Percentiles rank a stretch among this genome's conserved stretches.
Conservation (phyloP, 768 basidiomycete genomes). For the Suillus subalutaceus region DNA sequence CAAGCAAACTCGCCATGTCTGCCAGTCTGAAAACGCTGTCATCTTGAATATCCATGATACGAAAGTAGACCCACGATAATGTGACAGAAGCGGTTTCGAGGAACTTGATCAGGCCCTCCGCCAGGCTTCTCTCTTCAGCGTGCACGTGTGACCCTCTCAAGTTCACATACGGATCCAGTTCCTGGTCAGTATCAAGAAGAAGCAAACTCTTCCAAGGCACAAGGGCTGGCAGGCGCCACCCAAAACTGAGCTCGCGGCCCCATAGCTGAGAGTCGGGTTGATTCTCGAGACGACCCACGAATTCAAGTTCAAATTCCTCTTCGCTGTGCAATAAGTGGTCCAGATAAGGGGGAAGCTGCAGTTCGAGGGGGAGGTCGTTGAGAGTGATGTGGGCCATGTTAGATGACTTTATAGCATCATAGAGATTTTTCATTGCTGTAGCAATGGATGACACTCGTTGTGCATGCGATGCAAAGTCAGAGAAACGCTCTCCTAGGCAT, state of each 20-base stretch:
- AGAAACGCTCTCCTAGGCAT: constrained; percentile 58
- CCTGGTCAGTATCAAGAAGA: constrained; percentile 64
- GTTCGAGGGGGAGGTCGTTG: constrained; percentile 77
- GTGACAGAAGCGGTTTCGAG: constrained; percentile 73
- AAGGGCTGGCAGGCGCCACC: constrained; percentile 74
- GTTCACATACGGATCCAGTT: constrained; percentile 61
- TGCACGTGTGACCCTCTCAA: constrained; percentile 60
- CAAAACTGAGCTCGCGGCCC: constrained; percentile 69
- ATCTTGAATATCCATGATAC: background rate
- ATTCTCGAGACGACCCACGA: constrained; percentile 52
- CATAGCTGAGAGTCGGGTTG: constrained; percentile 55
- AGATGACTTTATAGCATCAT: constrained; percentile 74
- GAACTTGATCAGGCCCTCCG: constrained; percentile 75
- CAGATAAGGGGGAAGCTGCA: constrained; percentile 84
- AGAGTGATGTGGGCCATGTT: constrained; percentile 80
- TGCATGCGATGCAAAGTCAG: constrained; percentile 57
- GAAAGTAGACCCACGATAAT: constrained; percentile 60
- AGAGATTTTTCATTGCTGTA: constrained; percentile 77
- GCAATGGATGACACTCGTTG: constrained; percentile 73
- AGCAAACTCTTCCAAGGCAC: constrained; percentile 93
- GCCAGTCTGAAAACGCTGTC: constrained; percentile 51
- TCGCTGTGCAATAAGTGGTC: constrained; percentile 70
- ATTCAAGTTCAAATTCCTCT: constrained; percentile 58
- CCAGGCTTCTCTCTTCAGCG: constrained; percentile 66
- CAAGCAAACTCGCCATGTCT: constrained; percentile 78